Evolutionary conservation across 2,329 filamentous ascomycete species (phyloP), one percentile per base, ranked within the genome.

Genomic region (Tolypocladium sp.): DNA sequence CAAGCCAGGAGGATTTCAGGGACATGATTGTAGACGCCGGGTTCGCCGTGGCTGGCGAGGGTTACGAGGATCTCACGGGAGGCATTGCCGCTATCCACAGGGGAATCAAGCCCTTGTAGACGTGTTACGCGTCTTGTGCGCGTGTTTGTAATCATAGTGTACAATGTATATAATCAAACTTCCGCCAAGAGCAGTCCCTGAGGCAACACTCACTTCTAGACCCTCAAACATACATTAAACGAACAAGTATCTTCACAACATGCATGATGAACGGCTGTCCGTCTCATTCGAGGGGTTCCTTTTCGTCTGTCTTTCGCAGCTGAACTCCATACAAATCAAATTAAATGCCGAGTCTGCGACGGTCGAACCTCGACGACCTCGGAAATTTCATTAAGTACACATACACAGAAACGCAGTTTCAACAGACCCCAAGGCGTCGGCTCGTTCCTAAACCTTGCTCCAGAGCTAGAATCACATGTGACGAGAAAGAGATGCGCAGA

Each of bases 61-160:
- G 90, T 0, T 99, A 90, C 76, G 92, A 97, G 78, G 88, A 99
- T 72, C 73, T 99, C 70, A 97, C 91, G 0, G 87, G 90, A 51
- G 94, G 94, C 0, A 92, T 99, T 71, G 94, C 94, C 5, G 92
- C 92, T 57, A 95, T 99, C 64, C 95, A 99, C 72, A 96, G 92
- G 79, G 94, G 93, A 10, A 88, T 99, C 69, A 99, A 99, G 80
- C 92, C 85, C 7, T 61, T 83, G 55, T 74, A 62, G 66, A 52
- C 22, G 46, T 25, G 13, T 44, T 42, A 25, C 4, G 4, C 56
- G 25, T 17, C 33, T n/a, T 40, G 0, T 20, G 6, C 15, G 17
- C 12, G 15, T 22, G 7, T 30, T n/a, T 58, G 52, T 59, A 59
- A 61, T 46, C 53, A 58, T 62, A 55, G 57, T 68, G 64, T 66